Evolutionary conservation across 345 rosid genomes (phyloP).

Genomic region (Lepidium didymum): DNA sequence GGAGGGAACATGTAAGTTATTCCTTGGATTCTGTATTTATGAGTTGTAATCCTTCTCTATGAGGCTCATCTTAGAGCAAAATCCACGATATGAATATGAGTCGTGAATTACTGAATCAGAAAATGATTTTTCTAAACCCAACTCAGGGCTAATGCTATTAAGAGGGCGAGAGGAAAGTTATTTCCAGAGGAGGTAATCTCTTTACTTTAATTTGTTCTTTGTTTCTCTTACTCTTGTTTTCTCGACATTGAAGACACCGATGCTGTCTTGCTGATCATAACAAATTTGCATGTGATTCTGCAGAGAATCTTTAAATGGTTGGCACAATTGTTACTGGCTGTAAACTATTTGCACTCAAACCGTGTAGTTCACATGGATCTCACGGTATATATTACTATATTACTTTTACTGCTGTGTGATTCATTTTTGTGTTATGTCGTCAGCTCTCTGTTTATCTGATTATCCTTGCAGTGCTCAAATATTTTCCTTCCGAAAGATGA

Average conservation of each 20-base stretch:
- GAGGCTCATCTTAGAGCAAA: neutral
- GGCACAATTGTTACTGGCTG: slow-evolving; percentile 85
- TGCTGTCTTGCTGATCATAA: slow-evolving; percentile 4
- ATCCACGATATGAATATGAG: neutral
- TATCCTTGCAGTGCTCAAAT: slow-evolving; percentile 79
- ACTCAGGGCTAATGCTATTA: slow-evolving; percentile 71
- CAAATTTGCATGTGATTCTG: neutral
- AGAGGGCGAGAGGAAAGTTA: slow-evolving; percentile 76
- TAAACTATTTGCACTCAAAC: slow-evolving; percentile 89
- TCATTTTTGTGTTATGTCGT: slow-evolving; percentile 11
- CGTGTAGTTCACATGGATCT: slow-evolving; percentile 95
- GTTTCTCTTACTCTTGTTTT: slow-evolving; percentile 15
- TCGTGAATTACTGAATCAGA: neutral
- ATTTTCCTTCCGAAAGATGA: slow-evolving; percentile 83
- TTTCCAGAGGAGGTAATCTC: slow-evolving; percentile 78
- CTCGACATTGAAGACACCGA: neutral
- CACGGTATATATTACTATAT: slow-evolving; percentile 42
- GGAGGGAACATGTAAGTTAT: slow-evolving; percentile 91
- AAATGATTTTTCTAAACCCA: neutral
- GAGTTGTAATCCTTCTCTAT: neutral
- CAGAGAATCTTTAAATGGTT: slow-evolving; percentile 97
- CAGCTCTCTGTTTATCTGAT: neutral
- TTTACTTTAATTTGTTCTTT: slow-evolving; percentile 2
- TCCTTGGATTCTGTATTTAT: neutral
- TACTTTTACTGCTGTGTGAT: slow-evolving; percentile 1